Base-by-base conservation (phyloP, 768 basidiomycete species). In the Hygrophoropsis aurantiaca region DNA sequence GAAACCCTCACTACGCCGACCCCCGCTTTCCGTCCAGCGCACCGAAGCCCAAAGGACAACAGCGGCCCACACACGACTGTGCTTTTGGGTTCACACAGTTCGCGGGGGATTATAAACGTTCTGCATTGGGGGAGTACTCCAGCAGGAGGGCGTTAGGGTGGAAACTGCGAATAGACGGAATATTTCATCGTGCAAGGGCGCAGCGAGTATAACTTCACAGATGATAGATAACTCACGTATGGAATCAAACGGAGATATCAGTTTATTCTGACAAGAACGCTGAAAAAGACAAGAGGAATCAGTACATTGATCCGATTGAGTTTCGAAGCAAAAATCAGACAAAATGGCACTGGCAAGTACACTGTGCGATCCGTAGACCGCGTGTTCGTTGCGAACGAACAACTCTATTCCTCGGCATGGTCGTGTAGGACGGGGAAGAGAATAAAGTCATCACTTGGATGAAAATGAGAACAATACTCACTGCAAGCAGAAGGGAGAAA, bases 351-450 rank as follows among this genome's bases (percentile, higher is more conserved):
- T 88, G 86, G 87, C 86, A 87, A 87, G 85, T 85, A 79, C 84
- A 78, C 82, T 85, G 62, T 74, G 77, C 77, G 69, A 68, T 70
- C 74, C 71, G 68, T 49, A 78, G 69, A 73, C 69, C 75, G 77
- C 80, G 66, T 70, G 78, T 82, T 73, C 74, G 83, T 82, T 83
- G 82, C 81, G 81, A 85, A 86, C 81, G 77, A 75, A 84, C 81
- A 61, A 58, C 84, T 85, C 85, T 87, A 66, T 79, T 74, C 65
- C 85, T 87, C 86, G 81, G 74, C 87, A 89, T 83, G 79, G 87
- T 88, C 87, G 86, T 84, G 62, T 88, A 88, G 70, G 86, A 84
- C 85, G 86, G 86, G 86, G 86, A 88, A 89, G 85, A 88, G 87
- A 88, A 88, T 79, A 75, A 75, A 75, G 79, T 84, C 85, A 87